A percentile compares a stretch with the other conserved stretches of the same genome.
These are phyloP conservation scores for Eutrema japonicum DNA, from an alignment of 345 rosid species.

Conservation along the genomic window DNA sequence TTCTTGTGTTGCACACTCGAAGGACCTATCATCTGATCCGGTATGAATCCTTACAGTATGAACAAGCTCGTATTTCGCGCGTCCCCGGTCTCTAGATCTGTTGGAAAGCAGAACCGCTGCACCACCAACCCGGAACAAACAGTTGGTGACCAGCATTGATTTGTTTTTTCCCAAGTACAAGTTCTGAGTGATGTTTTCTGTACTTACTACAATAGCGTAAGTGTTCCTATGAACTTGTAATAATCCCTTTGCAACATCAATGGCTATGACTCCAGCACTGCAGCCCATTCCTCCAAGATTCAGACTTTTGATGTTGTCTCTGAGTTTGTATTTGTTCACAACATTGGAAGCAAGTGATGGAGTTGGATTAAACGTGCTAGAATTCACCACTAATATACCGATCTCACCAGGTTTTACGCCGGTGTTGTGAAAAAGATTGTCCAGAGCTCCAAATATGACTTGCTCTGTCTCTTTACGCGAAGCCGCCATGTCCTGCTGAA, in stretches of 20 bases:
- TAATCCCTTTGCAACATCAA: conserved; percentile 54
- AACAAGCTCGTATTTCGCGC: conserved; percentile 59
- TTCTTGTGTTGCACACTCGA: conserved; percentile 57
- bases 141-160: conserved; percentile 64
- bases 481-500: conserved; percentile 77
- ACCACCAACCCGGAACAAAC: conserved; percentile 62
- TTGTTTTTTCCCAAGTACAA: conserved; percentile 59
- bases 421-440: conserved; percentile 72
- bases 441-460: conserved; percentile 92
- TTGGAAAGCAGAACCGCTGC: conserved; percentile 67
- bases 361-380: conserved; percentile 44
- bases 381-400: conserved; percentile 55
- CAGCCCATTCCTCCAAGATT: conserved; percentile 71
- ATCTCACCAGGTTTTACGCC: conserved; percentile 69
- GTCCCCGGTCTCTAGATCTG: conserved; percentile 44
- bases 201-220: conserved; percentile 66
- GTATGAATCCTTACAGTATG: conserved; percentile 63
- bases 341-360: conserved; percentile 57
- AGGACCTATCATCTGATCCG: conserved; percentile 62
- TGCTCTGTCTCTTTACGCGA: conserved; percentile 89
- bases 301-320: conserved; percentile 48
- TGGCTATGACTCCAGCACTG: conserved; percentile 58
- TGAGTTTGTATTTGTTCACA: conserved; percentile 54
- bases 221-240: conserved; percentile 54
- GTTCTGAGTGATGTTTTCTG: conserved; percentile 56